Percentiles rank a stretch among this genome's conserved stretches.
Conservation (phyloP, 2,329 filamentous ascomycete genomes). For the Sarocladium strictum region DNA sequence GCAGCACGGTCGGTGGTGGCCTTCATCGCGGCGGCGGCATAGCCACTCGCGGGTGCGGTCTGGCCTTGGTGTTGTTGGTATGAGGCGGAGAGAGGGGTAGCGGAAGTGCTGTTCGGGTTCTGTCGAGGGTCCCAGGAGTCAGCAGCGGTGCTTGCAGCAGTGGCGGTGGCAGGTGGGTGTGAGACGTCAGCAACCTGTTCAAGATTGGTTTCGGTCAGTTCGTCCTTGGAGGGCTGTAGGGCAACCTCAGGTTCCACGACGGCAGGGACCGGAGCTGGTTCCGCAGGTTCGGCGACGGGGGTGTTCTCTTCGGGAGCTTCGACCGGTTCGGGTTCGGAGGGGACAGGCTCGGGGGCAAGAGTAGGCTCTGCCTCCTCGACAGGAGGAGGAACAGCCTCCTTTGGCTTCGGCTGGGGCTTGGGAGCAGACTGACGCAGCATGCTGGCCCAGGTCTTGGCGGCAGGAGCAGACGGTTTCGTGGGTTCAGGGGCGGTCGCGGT, state of each 20-base stretch:
- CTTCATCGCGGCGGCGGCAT: constrained; percentile 76
- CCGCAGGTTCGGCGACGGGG: constrained; percentile 26
- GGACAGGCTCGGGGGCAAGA: constrained; percentile 28
- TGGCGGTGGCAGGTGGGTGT: constrained; percentile 69
- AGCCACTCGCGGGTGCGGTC: constrained; percentile 58
- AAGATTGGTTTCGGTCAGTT: constrained; percentile 86
- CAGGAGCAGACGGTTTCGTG: constrained; percentile 31
- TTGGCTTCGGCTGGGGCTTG: constrained; percentile 52
- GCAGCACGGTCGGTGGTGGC: constrained; percentile 57
- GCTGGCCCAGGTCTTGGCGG: constrained; percentile 65
- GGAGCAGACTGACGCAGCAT: constrained; percentile 58
- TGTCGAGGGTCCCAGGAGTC: constrained; percentile 75
- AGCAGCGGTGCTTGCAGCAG: constrained; percentile 80
- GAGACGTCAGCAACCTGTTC: constrained; percentile 84
- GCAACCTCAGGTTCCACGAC: constrained; percentile 46
- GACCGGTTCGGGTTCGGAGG: constrained; percentile 22
- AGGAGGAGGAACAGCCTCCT: constrained; percentile 35
- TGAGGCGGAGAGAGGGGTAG: constrained; percentile 59
- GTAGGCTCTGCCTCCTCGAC: constrained; percentile 23
- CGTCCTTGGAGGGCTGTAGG: constrained; percentile 67
- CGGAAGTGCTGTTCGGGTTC: constrained; percentile 50
- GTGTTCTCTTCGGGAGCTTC: constrained; percentile 22
- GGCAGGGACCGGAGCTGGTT: constrained; percentile 15
- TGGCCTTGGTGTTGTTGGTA: constrained; percentile 55
- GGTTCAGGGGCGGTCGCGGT: constrained; percentile 28